Evolutionary conservation across 2,329 filamentous ascomycete species (phyloP), one percentile per base, ranked within the genome.

Genomic region (Scedosporium apiospermum): DNA sequence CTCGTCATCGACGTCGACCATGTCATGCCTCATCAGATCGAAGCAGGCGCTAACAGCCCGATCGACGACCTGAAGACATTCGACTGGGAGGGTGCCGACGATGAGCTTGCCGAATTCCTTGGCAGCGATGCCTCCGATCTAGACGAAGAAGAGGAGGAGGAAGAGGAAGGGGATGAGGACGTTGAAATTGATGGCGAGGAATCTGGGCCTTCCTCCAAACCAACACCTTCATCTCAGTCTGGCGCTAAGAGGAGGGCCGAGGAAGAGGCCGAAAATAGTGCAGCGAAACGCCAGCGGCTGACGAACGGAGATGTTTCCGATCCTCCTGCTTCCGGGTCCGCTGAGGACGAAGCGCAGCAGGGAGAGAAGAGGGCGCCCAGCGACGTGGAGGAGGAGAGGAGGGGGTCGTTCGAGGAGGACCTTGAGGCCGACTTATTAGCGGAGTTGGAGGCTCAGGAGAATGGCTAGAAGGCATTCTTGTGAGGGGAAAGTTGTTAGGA

Each of bases 51-150:
- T 4, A 67, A 55, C 58, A 78, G 73, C 18, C 83, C 82, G 2
- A 82, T 86, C 65, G 81, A 86, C 60, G 80, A 80, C 60, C 72
- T 86, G 3, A 79, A 80, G 63, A 75, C 77, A 14, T 84, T 88
- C 62, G 81, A 90, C 69, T 88, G 86, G 79, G 82, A 78, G 4
- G 80, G 77, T 9, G 81, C 84, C 1, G 87, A 91, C 66, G 86
- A 89, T 64, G 91, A 96, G 69, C 76, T 96, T 9, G 84, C 83
- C 14, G 90, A 91, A 57, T 93, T 95, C 67, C 76, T 95, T 67
- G 82, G 82, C 9, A 76, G 77, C 5, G 82, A 80, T 27, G 80
- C 76, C 2, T 82, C 81, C 1, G 79, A 78, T 53, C 80, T 79
- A 12, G 78, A 77, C 1, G 78, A 75, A 0, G 71, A 72, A 0